A percentile compares a stretch with the other conserved stretches of the same genome.
phyloP scores from a whole-genome alignment of 345 rosid genomes.

The Dimocarpus longan region DNA sequence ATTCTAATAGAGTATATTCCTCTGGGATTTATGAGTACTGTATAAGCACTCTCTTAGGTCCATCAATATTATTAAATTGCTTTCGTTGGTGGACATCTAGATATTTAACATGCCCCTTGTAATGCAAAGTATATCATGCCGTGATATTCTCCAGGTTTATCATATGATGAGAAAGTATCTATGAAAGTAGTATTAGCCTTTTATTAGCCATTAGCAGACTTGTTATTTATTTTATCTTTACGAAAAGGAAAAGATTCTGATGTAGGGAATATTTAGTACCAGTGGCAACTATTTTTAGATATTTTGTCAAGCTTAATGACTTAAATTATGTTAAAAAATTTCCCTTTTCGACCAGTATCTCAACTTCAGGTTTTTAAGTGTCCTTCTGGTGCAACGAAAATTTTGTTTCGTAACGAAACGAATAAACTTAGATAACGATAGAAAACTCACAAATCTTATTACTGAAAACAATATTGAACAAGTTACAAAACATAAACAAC shows the following conservation, averaged over 20 bases:
- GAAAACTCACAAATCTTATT: too few relatives aligned
- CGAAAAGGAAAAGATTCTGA: background rate
- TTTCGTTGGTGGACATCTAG: background rate
- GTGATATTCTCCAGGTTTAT: background rate
- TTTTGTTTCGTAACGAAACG: too few relatives aligned
- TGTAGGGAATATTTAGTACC: background rate
- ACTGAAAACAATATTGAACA: too few relatives aligned
- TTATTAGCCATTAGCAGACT: background rate
- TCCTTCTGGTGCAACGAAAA: background rate
- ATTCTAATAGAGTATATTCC: background rate
- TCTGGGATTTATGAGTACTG: background rate
- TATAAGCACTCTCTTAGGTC: background rate
- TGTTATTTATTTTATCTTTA: background rate
- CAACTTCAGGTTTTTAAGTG: background rate
- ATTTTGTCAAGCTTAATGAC: background rate
- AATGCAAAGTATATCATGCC: background rate
- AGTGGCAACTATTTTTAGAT: background rate
- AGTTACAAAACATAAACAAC: too few relatives aligned
- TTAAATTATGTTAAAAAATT: background rate
- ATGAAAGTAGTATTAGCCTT: background rate
- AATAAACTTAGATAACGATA: too few relatives aligned
- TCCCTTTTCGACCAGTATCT: background rate
- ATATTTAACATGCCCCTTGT: background rate
- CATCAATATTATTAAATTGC: background rate
- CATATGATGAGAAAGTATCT: background rate